A percentile compares a stretch with the other conserved stretches of the same genome.
These are phyloP conservation scores for Kentomonas sorsogonicus DNA, from an alignment of 208 protist species.

Conservation along the genomic window DNA sequence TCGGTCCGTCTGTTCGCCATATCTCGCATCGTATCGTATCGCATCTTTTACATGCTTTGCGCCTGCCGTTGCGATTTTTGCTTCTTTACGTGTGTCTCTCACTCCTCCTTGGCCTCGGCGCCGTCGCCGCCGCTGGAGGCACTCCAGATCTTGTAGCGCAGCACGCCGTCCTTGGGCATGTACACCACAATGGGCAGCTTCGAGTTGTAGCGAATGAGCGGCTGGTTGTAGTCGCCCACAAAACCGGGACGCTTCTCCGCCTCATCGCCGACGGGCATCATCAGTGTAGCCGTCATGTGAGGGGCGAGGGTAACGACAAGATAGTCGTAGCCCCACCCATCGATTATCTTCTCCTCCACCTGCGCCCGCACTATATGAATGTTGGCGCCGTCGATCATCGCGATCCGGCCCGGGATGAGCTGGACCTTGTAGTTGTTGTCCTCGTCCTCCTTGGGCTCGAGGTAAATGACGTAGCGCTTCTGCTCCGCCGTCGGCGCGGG, in stretches of 20 bases:
- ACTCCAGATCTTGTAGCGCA: slow-evolving; percentile 47
- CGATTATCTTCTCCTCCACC: slow-evolving; percentile 42
- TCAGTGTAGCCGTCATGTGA: slow-evolving; percentile 23
- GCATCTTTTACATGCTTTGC: background rate
- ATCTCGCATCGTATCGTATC: too few relatives aligned
- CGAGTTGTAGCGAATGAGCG: slow-evolving; percentile 44
- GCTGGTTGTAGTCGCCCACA: slow-evolving; percentile 14
- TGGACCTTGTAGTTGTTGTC: slow-evolving; percentile 51
- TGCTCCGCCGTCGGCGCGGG: slow-evolving; percentile 45
- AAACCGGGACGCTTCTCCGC: slow-evolving; percentile 28
- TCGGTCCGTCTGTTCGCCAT: too few relatives aligned
- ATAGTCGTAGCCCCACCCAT: slow-evolving; percentile 68
- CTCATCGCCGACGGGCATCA: slow-evolving; percentile 28
- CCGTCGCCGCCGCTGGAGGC: slow-evolving; percentile 14
- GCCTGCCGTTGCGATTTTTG: too few relatives aligned
- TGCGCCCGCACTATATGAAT: slow-evolving; percentile 30
- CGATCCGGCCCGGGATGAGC: slow-evolving; percentile 52
- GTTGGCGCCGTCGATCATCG: slow-evolving; percentile 41
- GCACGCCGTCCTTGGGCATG: slow-evolving; percentile 33
- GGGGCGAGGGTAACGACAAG: slow-evolving; percentile 28
- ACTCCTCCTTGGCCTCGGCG: slow-evolving; percentile 13
- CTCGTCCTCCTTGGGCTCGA: slow-evolving; percentile 39
- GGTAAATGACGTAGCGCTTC: slow-evolving; percentile 65
- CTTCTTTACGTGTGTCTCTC: too few relatives aligned
- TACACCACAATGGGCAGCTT: slow-evolving; percentile 57